Evolutionary conservation across 1,139 yeast genomes (phyloP), one percentile per base, ranked within the genome.

Genomic region (Ogataea hybrid): DNA sequence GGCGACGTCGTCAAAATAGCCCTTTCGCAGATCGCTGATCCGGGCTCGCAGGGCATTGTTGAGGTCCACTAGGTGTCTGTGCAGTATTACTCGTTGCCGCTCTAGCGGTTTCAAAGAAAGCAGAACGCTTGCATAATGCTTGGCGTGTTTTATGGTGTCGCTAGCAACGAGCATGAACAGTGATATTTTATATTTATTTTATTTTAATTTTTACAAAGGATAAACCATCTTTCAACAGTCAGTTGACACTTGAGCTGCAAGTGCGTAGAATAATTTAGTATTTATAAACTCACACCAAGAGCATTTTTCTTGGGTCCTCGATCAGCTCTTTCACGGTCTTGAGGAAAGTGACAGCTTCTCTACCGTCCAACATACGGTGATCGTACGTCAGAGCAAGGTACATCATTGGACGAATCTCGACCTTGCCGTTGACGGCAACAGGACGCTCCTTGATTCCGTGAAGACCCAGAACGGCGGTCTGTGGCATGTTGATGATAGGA

Each of bases 251-350:
- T 18, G 20, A 18, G 20, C 20, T 6, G 6, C 31, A 28, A 28
- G 15, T 28, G 20, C 15, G 17, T 23, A 15, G 17, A 28, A 22
- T 29, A 30, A 23, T 25, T 29, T 25, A 25, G 15, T 18, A 25
- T 25, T 28, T 27, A 27, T 38, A 27, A 12, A 25, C 36, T 52
- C 44, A 62, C 59, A 61, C 56, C 66, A 92, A 77, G 65, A 92
- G 79, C 98, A 92, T 92, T 78, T 88, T 92, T 78, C 96, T 85
- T 69, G 99, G 99, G 68, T 92, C 99, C 74, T 94, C 98, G 59
- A 92, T 86, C 69, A 87, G 82, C 73, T 92, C 98, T 78, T 92
- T 92, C 54, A 92, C 81, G 36, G 96, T 87, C 75, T 82, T 89
- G 71, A 92, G 79, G 88, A 90, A 92, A 46, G 94, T 87, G 52